These are phyloP conservation scores for Garcileccinum viscosum DNA, from an alignment of 1,284 basidiomycete species.

Conservation along the genomic window DNA sequence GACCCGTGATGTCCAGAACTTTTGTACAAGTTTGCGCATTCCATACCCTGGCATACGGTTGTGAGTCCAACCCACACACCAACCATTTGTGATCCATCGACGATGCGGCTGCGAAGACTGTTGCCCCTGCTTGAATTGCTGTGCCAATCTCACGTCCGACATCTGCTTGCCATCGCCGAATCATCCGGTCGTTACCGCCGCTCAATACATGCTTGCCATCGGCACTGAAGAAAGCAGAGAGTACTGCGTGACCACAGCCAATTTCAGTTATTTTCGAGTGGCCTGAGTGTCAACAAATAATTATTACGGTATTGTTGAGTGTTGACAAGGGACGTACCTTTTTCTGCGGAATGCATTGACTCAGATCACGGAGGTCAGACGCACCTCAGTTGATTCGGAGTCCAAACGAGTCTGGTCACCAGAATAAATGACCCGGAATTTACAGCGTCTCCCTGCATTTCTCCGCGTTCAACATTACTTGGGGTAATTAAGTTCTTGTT, in stretches of 20 bases:
- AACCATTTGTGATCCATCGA: conserved; percentile 18
- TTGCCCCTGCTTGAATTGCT: neutral
- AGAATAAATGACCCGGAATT: too few relatives aligned
- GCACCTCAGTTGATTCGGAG: too few relatives aligned
- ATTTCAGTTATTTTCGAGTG: neutral
- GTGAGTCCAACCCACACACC: conserved; percentile 2
- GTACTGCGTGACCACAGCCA: neutral
- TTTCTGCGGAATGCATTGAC: too few relatives aligned
- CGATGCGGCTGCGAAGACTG: neutral
- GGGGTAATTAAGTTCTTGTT: too few relatives aligned
- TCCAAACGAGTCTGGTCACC: too few relatives aligned
- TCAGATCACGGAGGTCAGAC: too few relatives aligned
- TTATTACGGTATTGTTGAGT: too few relatives aligned
- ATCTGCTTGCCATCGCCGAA: conserved; percentile 11
- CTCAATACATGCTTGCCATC: conserved; percentile 2
- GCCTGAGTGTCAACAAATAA: neutral
- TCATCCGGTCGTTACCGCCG: neutral
- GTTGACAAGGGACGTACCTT: too few relatives aligned
- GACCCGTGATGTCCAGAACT: neutral
- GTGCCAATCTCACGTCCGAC: conserved; percentile 1
- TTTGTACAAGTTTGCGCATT: conserved; percentile 1
- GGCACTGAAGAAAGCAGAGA: neutral
- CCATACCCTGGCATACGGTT: neutral
- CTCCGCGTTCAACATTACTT: too few relatives aligned
- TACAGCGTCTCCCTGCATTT: too few relatives aligned